Evolutionary conservation across 2,329 filamentous ascomycete genomes (phyloP).

Genomic region (Colletotrichum tamarilloi): DNA sequence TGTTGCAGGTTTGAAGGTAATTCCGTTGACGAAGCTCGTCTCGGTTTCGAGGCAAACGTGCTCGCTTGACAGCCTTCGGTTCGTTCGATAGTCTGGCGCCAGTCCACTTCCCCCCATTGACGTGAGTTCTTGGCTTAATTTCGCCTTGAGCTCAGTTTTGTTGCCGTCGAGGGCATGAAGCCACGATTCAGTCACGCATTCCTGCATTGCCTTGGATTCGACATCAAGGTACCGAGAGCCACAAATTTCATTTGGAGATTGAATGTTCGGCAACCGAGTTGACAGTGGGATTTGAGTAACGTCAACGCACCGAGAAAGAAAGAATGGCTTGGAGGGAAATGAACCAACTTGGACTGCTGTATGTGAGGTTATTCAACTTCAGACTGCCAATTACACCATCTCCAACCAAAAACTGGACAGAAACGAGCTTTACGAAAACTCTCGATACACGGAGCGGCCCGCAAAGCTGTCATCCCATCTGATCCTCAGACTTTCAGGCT

Average conservation of each 20-base stretch:
- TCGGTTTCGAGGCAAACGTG: slow-evolving; percentile 16
- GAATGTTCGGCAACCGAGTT: neutral
- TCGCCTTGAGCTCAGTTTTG: neutral
- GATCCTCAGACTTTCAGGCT: neutral
- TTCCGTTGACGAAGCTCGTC: neutral
- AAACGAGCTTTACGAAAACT: neutral
- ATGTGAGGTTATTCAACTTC: neutral
- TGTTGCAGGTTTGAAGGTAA: neutral
- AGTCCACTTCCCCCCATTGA: neutral
- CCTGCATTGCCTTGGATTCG: neutral
- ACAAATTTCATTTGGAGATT: neutral
- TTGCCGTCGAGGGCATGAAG: neutral
- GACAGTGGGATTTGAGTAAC: neutral
- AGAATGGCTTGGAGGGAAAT: neutral
- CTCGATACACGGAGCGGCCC: neutral
- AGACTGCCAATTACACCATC: neutral
- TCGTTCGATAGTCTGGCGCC: neutral
- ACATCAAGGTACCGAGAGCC: neutral
- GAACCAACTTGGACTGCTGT: neutral
- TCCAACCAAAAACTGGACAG: neutral
- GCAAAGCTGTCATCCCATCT: neutral
- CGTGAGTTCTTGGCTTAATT: slow-evolving; percentile 11
- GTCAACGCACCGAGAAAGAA: neutral
- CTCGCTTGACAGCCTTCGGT: neutral
- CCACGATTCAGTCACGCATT: neutral